These are phyloP conservation scores for Backusella mclennaniae DNA, from an alignment of 192 early-diverging fungal genomes.

Conservation along the genomic window DNA sequence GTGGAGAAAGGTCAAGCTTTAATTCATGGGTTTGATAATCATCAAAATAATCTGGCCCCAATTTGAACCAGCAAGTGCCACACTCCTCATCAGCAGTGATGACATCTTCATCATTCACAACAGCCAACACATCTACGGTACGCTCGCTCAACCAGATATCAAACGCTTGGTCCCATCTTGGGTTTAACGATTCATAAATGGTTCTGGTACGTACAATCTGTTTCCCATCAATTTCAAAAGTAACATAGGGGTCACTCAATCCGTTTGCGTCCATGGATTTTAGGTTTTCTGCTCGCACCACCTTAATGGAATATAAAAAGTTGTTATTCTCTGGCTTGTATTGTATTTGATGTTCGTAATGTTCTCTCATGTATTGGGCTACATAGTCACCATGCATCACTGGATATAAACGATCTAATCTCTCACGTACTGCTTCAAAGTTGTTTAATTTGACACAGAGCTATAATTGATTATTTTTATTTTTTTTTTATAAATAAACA, in stretches of 20 bases:
- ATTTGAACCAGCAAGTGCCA: conserved; percentile 55
- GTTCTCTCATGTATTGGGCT: conserved; percentile 43
- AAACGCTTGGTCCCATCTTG: conserved; percentile 78
- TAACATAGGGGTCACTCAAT: conserved; percentile 61
- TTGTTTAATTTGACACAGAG: conserved; percentile 58
- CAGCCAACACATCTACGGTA: conserved; percentile 37
- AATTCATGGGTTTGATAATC: conserved; percentile 69
- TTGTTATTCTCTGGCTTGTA: conserved; percentile 33
- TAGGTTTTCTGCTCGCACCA: conserved; percentile 64
- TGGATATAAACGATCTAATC: conserved; percentile 52
- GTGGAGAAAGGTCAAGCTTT: conserved; percentile 64
- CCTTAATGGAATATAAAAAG: conserved; percentile 66
- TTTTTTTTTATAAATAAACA: background rate
- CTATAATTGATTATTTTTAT: conserved; percentile 33
- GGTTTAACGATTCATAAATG: conserved; percentile 67
- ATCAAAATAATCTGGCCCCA: conserved; percentile 53
- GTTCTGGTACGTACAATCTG: conserved; percentile 52
- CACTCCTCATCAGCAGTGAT: conserved; percentile 53
- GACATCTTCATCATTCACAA: conserved; percentile 56
- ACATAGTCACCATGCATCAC: conserved; percentile 56
- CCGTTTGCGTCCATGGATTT: conserved; percentile 60
- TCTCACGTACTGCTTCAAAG: conserved; percentile 51
- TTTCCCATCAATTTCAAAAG: conserved; percentile 49
- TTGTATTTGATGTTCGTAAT: conserved; percentile 11
- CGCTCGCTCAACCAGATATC: conserved; percentile 56